Evolutionary conservation across 2,329 filamentous ascomycete species (phyloP).

Genomic region (Colletotrichum gigasporum): DNA sequence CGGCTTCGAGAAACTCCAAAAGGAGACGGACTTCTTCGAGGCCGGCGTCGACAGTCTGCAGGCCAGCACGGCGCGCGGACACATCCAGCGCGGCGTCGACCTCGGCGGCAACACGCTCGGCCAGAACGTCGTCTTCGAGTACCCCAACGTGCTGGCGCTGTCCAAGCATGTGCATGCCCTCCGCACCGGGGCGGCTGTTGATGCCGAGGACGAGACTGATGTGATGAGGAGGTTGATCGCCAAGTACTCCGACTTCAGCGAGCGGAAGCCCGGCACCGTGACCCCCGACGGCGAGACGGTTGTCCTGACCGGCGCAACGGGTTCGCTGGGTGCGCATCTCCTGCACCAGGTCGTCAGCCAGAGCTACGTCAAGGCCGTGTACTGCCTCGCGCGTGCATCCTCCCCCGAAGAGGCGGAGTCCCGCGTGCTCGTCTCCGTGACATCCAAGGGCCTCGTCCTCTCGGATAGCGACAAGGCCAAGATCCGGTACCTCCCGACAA

Average conservation of each 20-base stretch:
- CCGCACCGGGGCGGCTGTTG: constrained; percentile 26
- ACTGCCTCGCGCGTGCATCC: constrained; percentile 57
- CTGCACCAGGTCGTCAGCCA: constrained; percentile 66
- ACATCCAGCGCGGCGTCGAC: constrained; percentile 50
- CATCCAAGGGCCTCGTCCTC: constrained; percentile 44
- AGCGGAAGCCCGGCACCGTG: constrained; percentile 33
- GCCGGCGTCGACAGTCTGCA: constrained; percentile 56
- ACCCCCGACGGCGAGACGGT: constrained; percentile 42
- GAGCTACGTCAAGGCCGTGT: constrained; percentile 63
- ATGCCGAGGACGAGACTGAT: constrained; percentile 38
- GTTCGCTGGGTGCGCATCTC: constrained; percentile 67
- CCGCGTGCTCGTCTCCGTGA: constrained; percentile 41
- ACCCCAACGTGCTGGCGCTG: constrained; percentile 46
- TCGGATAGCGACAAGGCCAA: constrained; percentile 46
- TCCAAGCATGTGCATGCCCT: constrained; percentile 41
- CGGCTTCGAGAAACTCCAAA: constrained; percentile 40
- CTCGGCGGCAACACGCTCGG: constrained; percentile 41
- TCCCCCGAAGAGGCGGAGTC: constrained; percentile 41
- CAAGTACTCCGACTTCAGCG: constrained; percentile 48
- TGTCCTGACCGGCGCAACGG: constrained; percentile 69
- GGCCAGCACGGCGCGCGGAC: constrained; percentile 53
- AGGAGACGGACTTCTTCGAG: constrained; percentile 51
- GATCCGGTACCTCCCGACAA: constrained; percentile 48
- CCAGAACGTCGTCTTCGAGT: constrained; percentile 53
- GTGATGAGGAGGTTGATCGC: constrained; percentile 45